Conservation (phyloP, 768 basidiomycete species). For the Amyloporia xantha region DNA sequence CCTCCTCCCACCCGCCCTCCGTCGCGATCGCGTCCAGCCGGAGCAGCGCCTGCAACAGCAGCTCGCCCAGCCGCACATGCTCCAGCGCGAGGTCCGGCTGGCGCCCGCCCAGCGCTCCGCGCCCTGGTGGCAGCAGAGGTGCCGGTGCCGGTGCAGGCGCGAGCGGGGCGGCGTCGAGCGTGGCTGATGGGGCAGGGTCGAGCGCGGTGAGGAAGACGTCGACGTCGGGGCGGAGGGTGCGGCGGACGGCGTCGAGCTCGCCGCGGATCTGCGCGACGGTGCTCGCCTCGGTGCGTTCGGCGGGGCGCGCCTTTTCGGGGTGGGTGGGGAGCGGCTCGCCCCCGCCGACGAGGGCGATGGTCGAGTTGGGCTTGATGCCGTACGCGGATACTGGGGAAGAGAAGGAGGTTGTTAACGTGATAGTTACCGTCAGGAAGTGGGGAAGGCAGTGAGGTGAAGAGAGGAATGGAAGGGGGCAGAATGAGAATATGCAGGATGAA, state of each 20-base stretch:
- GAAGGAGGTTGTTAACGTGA: slow-evolving; percentile 13
- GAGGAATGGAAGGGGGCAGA: background rate
- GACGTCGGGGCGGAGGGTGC: slow-evolving; percentile 49
- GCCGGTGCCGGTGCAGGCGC: slow-evolving; percentile 14
- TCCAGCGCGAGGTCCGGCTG: slow-evolving; percentile 30
- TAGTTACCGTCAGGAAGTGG: slow-evolving; percentile 6
- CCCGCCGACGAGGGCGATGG: slow-evolving; percentile 63
- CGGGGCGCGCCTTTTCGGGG: slow-evolving; percentile 17
- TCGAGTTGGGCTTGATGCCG: slow-evolving; percentile 59
- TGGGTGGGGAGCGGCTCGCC: slow-evolving; percentile 21
- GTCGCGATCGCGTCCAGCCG: slow-evolving; percentile 77
- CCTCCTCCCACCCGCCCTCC: slow-evolving; percentile 70
- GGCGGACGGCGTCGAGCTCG: slow-evolving; percentile 46
- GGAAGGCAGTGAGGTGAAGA: background rate
- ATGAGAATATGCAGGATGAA: background rate
- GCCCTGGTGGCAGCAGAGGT: background rate
- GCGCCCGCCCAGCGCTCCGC: background rate
- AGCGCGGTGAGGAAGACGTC: slow-evolving; percentile 44
- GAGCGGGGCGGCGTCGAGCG: slow-evolving; percentile 9
- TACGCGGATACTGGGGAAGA: slow-evolving; percentile 60
- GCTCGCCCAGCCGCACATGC: slow-evolving; percentile 64
- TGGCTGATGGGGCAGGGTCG: slow-evolving; percentile 13
- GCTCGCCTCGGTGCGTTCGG: slow-evolving; percentile 40
- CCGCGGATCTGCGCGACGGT: slow-evolving; percentile 48
- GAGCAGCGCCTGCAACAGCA: slow-evolving; percentile 81